Evolutionary conservation across 1,139 yeast species (phyloP).

Genomic region (Chernovozyma sophiae-reginae): DNA sequence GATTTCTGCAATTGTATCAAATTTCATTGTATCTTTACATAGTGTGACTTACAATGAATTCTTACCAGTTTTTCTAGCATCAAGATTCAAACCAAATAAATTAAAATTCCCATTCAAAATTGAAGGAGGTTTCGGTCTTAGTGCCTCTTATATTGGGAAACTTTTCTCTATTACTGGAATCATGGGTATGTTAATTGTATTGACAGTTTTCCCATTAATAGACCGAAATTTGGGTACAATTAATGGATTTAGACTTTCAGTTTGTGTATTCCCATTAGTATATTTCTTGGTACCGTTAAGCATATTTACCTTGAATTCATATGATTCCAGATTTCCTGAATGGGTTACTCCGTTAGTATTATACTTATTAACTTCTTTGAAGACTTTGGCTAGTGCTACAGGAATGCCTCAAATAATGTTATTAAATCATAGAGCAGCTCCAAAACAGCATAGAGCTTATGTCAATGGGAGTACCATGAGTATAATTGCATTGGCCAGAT

Average conservation of each 20-base stretch:
- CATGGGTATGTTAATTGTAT: slow-evolving; percentile 21
- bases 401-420: slow-evolving; percentile 15
- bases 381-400: slow-evolving; percentile 18
- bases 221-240: slow-evolving; percentile 21
- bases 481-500: slow-evolving; percentile 19
- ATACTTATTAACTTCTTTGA: slow-evolving; percentile 12
- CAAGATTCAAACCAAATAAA: slow-evolving; percentile 30
- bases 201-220: slow-evolving; percentile 20
- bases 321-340: slow-evolving; percentile 13
- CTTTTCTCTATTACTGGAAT: slow-evolving; percentile 23
- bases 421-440: slow-evolving; percentile 21
- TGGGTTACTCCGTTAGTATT: slow-evolving; percentile 12
- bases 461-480: slow-evolving; percentile 21
- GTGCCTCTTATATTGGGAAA: slow-evolving; percentile 18
- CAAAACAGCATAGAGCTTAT: slow-evolving; percentile 20
- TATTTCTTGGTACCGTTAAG: slow-evolving; percentile 20
- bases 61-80: slow-evolving; percentile 55
- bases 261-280: slow-evolving; percentile 19
- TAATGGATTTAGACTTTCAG: slow-evolving; percentile 18
- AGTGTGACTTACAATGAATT: slow-evolving; percentile 55
- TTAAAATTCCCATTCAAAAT: slow-evolving; percentile 45
- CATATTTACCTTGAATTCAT: slow-evolving; percentile 18
- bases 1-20: slow-evolving; percentile 36
- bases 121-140: slow-evolving; percentile 47
- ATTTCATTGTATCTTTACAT: slow-evolving; percentile 46